Conservation (phyloP, 345 rosid genomes). For the Eucalyptus tenuipes region DNA sequence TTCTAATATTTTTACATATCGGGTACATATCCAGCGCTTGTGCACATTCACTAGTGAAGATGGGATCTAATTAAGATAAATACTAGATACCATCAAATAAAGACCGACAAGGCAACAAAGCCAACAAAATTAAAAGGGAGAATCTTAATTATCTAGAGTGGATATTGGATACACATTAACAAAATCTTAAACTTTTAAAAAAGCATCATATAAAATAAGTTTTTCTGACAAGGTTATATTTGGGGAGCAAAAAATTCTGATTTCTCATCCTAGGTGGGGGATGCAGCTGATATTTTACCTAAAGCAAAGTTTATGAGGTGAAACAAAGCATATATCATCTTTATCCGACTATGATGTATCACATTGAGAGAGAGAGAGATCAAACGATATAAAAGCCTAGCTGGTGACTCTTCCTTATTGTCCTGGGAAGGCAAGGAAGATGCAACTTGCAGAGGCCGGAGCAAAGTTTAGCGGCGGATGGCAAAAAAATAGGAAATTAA, state of each 20-base stretch:
- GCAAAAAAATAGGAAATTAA: not conserved
- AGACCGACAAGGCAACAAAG: no score
- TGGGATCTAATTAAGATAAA: not conserved
- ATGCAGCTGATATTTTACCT: not conserved
- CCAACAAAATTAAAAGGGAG: no score
- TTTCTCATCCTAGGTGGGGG: not conserved
- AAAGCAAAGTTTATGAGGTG: not conserved
- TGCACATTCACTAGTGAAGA: no score
- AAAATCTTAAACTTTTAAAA: not conserved
- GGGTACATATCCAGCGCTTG: accelerated
- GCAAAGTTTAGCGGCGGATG: not conserved
- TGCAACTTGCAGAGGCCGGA: not conserved
- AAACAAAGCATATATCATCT: not conserved
- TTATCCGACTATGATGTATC: not conserved
- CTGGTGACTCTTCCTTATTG: not conserved
- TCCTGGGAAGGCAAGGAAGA: not conserved
- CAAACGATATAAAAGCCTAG: no score
- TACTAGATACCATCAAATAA: not conserved
- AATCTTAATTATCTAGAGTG: not conserved
- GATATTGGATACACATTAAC: not conserved
- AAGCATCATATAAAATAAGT: not conserved
- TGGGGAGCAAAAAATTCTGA: not conserved
- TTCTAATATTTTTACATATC: not conserved
- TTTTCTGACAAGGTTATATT: not conserved
- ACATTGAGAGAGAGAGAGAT: not conserved